A percentile compares a stretch with the other conserved stretches of the same genome.
Evolutionary conservation across 495 filamentous ascomycete genomes (phyloP).

Genomic region (Tuber melanosporum): DNA sequence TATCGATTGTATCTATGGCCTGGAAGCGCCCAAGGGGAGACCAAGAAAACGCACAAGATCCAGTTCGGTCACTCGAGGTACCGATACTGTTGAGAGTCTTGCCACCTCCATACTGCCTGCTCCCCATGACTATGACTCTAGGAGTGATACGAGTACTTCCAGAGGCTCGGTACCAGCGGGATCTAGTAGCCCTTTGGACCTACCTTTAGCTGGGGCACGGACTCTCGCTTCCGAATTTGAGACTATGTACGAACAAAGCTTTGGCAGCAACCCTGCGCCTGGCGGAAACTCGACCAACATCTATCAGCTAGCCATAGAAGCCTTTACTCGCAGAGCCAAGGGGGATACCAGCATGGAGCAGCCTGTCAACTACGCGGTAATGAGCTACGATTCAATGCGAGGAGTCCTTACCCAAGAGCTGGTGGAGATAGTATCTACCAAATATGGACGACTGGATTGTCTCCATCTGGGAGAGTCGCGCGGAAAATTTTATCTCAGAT

Average conservation of each 20-base stretch:
- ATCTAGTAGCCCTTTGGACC: not conserved
- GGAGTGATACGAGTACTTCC: not conserved
- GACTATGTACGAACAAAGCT: not conserved
- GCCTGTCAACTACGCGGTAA: not conserved
- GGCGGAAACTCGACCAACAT: not conserved
- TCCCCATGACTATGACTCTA: constrained; percentile 3
- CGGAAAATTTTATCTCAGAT: constrained; percentile 1
- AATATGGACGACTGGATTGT: not conserved
- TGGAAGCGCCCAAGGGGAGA: not conserved
- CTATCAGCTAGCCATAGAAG: not conserved
- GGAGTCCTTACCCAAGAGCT: not conserved
- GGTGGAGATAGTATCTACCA: not conserved
- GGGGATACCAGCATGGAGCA: not conserved
- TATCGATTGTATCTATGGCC: constrained; percentile 6
- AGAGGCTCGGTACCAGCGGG: not conserved
- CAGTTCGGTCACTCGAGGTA: not conserved
- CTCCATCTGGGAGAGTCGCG: not conserved
- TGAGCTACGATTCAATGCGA: not conserved
- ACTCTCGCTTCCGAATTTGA: not conserved
- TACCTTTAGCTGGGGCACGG: not conserved
- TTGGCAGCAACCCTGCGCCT: not conserved
- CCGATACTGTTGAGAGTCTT: not conserved
- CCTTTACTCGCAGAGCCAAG: not conserved
- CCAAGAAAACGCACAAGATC: not conserved
- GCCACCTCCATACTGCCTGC: not conserved